A percentile compares a stretch with the other conserved stretches of the same genome.
Conservation (phyloP, 345 rosid species). For the Physaria fendleri region DNA sequence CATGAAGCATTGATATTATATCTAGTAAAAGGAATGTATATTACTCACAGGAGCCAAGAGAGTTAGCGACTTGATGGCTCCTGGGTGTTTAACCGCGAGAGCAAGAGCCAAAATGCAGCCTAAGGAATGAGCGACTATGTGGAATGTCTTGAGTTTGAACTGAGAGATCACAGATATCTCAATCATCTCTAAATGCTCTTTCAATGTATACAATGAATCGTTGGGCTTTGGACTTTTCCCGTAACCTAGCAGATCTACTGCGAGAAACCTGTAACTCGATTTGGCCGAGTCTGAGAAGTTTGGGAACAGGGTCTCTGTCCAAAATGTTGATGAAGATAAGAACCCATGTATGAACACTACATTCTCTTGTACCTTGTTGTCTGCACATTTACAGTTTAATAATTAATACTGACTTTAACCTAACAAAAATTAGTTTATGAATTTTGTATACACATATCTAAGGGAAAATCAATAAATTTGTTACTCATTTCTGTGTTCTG, state of each 20-base stretch:
- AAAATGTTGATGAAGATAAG: slow-evolving; percentile 90
- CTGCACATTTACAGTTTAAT: slow-evolving; percentile 20
- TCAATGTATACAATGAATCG: slow-evolving; percentile 81
- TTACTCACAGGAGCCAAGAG: slow-evolving; percentile 80
- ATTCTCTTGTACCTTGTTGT: slow-evolving; percentile 50
- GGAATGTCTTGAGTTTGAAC: slow-evolving; percentile 72
- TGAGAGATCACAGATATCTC: slow-evolving; percentile 65
- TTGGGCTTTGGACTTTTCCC: slow-evolving; percentile 96
- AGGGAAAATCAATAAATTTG: background rate
- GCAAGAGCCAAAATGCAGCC: slow-evolving; percentile 98
- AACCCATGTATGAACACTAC: slow-evolving; percentile 97
- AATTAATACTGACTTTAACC: background rate
- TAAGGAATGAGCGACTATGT: slow-evolving; percentile 94
- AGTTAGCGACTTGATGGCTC: slow-evolving; percentile 78
- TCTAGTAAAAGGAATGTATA: background rate
- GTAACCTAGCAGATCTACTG: slow-evolving; percentile 80
- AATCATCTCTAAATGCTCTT: slow-evolving; percentile 90
- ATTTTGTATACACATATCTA: too few species aligned
- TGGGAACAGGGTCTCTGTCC: slow-evolving; percentile 96
- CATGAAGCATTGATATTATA: background rate
- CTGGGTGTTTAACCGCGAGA: slow-evolving; percentile 70
- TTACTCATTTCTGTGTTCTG: background rate
- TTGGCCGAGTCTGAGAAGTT: slow-evolving; percentile 67
- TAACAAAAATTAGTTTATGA: background rate
- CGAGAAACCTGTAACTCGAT: slow-evolving; percentile 63